These are phyloP conservation scores for Cystofilobasidium macerans DNA, from an alignment of 768 basidiomycete species.

Conservation along the genomic window DNA sequence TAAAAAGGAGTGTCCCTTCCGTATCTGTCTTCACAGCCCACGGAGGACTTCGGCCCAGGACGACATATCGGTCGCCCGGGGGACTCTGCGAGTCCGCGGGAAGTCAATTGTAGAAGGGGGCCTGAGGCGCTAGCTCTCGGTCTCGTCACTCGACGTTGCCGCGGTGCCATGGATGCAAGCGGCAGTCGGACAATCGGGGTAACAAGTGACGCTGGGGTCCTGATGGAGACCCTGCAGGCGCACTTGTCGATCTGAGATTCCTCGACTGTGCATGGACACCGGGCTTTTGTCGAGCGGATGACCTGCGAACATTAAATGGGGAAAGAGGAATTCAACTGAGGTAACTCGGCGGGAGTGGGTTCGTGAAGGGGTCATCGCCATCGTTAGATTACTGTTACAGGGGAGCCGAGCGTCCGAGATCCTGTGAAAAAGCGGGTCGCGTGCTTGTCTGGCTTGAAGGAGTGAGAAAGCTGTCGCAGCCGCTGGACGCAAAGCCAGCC, in stretches of 20 bases:
- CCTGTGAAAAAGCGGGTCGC: too few species aligned
- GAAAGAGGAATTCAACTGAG: too few species aligned
- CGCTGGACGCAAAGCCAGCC: too few species aligned
- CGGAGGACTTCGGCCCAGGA: neutral
- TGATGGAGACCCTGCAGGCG: neutral
- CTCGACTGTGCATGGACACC: too few species aligned
- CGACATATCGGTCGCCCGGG: neutral
- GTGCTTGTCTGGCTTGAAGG: too few species aligned
- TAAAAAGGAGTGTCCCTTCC: neutral
- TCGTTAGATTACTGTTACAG: neutral
- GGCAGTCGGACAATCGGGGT: neutral
- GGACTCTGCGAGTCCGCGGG: neutral
- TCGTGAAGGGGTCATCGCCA: conserved; percentile 5
- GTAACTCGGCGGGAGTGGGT: neutral
- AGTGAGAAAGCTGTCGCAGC: too few species aligned
- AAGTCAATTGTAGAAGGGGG: conserved; percentile 6
- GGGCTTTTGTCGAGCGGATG: neutral
- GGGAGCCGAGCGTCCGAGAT: too few species aligned
- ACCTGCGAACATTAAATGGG: neutral
- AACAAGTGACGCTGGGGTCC: neutral
- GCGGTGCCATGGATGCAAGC: too few species aligned
- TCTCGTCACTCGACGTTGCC: neutral
- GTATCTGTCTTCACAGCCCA: conserved; percentile 9
- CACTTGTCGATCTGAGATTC: too few species aligned
- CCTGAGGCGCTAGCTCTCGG: too few species aligned